These are phyloP conservation scores for Pichia sp. DNA, from an alignment of 1,139 yeast species.

Conservation along the genomic window DNA sequence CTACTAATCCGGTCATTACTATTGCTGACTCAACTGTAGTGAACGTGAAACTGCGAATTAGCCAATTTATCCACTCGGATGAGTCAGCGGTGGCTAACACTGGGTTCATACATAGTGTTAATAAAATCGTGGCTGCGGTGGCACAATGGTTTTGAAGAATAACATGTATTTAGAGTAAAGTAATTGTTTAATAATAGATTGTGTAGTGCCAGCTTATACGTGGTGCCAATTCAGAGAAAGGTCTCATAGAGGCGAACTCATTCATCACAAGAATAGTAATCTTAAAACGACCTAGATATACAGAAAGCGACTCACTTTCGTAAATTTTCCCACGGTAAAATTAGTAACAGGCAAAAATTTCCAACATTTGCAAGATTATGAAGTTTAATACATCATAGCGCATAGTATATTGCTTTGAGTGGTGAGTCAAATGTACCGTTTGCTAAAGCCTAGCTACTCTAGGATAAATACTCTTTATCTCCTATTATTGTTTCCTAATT, in stretches of 20 bases:
- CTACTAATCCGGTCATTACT: neutral
- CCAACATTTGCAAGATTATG: neutral
- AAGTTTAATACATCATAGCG: neutral
- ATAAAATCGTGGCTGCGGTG: neutral
- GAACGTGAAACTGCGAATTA: neutral
- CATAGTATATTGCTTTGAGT: neutral
- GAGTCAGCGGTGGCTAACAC: neutral
- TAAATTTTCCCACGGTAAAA: neutral
- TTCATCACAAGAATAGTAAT: neutral
- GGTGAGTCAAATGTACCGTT: neutral
- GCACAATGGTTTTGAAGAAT: neutral
- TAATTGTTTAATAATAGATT: neutral
- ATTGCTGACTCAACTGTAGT: neutral
- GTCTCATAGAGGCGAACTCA: neutral
- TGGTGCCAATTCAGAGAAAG: neutral
- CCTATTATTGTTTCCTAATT: neutral
- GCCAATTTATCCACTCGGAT: neutral
- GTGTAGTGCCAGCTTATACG: neutral
- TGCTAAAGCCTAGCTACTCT: neutral
- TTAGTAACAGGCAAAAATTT: neutral
- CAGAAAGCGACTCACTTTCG: neutral
- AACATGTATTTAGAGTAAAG: neutral
- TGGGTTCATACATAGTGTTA: neutral
- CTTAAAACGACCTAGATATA: neutral
- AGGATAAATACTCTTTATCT: neutral